These are phyloP conservation scores for Colletotrichum ledebouriae DNA, from an alignment of 2,329 filamentous ascomycete species.

Conservation along the genomic window DNA sequence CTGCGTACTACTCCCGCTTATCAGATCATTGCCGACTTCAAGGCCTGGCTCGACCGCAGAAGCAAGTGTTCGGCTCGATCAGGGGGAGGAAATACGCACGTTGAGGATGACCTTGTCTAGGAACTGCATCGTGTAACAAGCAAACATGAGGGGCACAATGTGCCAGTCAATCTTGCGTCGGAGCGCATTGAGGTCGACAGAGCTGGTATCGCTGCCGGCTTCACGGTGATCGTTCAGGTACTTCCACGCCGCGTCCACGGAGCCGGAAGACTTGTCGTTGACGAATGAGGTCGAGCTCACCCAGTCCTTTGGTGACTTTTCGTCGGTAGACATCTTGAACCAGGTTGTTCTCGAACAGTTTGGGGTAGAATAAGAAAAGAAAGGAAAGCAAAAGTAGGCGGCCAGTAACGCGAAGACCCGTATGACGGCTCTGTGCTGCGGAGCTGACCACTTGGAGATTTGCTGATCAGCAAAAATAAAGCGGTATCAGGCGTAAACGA, in stretches of 20 bases:
- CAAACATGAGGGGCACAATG: constrained; percentile 73
- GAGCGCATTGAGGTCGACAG: constrained; percentile 59
- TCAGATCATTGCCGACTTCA: neutral
- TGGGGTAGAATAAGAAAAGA: neutral
- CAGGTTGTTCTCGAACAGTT: neutral
- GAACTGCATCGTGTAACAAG: constrained; percentile 73
- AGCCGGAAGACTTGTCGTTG: constrained; percentile 41
- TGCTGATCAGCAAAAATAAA: constrained; percentile 17
- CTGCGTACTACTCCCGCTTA: constrained; percentile 66
- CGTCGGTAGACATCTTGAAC: constrained; percentile 46
- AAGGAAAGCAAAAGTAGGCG: neutral
- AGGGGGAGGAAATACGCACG: constrained; percentile 53
- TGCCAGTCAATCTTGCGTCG: constrained; percentile 69
- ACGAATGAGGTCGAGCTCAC: constrained; percentile 40
- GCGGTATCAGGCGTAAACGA: constrained; percentile 18
- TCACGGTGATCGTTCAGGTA: constrained; percentile 59
- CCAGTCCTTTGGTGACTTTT: constrained; percentile 45
- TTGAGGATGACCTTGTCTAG: constrained; percentile 75
- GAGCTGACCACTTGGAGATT: constrained; percentile 5
- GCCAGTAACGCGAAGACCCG: neutral
- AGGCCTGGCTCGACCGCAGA: neutral
- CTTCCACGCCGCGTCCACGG: constrained; percentile 61
- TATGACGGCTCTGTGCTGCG: constrained; percentile 9
- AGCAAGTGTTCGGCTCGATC: constrained; percentile 3
- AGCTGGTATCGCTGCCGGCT: constrained; percentile 49